A percentile compares a stretch with the other conserved stretches of the same genome.
Conservation (phyloP, 208 protist genomes). For the Jaenimonas drosophilae region DNA sequence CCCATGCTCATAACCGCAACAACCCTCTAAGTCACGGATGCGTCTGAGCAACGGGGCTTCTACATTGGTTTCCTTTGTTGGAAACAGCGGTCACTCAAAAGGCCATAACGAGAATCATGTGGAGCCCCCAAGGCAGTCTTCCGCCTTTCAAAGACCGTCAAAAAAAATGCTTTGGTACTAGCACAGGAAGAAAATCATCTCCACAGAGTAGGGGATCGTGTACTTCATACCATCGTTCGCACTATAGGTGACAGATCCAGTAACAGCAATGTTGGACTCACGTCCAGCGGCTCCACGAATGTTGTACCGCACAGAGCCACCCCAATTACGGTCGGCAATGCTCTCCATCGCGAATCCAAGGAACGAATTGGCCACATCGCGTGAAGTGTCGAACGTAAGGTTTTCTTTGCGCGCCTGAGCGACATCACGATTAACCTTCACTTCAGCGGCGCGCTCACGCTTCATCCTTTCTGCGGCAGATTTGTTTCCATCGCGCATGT, state of each 20-base stretch:
- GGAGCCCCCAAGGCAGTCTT: background rate
- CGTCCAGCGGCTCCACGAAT: background rate
- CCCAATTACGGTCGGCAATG: constrained; percentile 3
- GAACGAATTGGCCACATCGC: background rate
- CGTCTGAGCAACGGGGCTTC: no score
- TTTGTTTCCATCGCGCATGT: background rate
- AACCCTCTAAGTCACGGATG: no score
- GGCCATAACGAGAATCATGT: background rate
- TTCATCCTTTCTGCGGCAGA: background rate
- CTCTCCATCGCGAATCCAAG: constrained; percentile 3
- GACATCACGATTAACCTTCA: constrained; percentile 2
- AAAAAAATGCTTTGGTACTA: background rate
- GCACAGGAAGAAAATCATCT: constrained; percentile 1
- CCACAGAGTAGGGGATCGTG: background rate
- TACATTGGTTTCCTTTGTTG: no score
- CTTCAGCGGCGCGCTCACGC: background rate
- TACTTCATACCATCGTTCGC: background rate
- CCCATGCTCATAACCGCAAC: no score
- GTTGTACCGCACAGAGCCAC: constrained; percentile 5
- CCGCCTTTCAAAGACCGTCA: background rate
- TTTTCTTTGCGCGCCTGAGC: background rate
- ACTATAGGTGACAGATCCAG: background rate
- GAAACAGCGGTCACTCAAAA: no score
- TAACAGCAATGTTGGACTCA: constrained; percentile 1
- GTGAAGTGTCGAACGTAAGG: background rate